A percentile compares a stretch with the other conserved stretches of the same genome.
These are phyloP conservation scores for Biscogniauxia marginata DNA, from an alignment of 2,329 filamentous ascomycete genomes.

Conservation along the genomic window DNA sequence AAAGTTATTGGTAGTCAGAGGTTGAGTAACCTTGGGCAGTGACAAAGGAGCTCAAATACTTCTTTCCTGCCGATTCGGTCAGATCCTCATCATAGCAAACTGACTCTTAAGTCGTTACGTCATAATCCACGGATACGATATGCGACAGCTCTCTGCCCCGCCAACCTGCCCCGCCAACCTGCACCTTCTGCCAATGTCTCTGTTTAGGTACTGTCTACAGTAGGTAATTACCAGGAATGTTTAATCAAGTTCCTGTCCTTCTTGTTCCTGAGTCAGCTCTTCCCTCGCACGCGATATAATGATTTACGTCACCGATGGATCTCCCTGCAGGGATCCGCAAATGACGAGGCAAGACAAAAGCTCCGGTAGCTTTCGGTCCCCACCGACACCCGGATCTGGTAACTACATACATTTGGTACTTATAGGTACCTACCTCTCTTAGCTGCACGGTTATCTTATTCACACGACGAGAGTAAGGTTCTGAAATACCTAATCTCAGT, in stretches of 20 bases:
- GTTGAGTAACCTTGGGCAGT: conserved; percentile 7
- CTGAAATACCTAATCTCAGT: too few species aligned
- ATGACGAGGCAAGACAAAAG: too few species aligned
- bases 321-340: conserved; percentile 15
- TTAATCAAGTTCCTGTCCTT: neutral
- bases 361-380: too few species aligned
- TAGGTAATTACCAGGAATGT: neutral
- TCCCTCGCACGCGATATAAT: conserved; percentile 1
- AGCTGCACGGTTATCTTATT: too few species aligned
- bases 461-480: too few species aligned
- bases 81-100: neutral
- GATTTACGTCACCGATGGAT: conserved; percentile 21
- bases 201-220: neutral
- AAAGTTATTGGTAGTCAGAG: neutral
- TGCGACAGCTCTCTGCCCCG: neutral
- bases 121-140: neutral
- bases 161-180: neutral
- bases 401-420: too few species aligned
- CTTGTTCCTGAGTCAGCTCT: conserved; percentile 21
- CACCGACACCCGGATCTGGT: too few species aligned
- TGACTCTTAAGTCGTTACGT: neutral
- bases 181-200: neutral
- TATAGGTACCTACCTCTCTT: too few species aligned
- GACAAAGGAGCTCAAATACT: neutral
- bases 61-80: neutral